A percentile compares a stretch with the other conserved stretches of the same genome.
Evolutionary conservation across 1,284 basidiomycete species (phyloP).

Genomic region (Irpex lacteus): DNA sequence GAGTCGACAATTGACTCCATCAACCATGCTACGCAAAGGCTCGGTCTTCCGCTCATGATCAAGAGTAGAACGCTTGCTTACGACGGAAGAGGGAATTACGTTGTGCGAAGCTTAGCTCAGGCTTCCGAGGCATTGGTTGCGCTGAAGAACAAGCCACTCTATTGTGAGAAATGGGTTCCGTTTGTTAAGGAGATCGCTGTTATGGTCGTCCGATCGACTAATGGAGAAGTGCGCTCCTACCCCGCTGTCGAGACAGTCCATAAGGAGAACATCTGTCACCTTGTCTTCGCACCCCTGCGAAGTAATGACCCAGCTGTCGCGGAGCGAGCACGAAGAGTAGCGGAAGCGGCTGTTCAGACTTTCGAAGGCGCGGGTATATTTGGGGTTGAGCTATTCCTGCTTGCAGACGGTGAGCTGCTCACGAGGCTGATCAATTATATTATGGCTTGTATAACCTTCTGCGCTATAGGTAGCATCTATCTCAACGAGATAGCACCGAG

Average conservation of each 20-base stretch:
- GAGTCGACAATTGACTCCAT: conserved; percentile 59
- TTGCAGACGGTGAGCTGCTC: conserved; percentile 71
- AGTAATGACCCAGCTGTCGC: conserved; percentile 58
- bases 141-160: conserved; percentile 70
- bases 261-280: conserved; percentile 91
- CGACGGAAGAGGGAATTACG: conserved; percentile 94
- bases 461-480: conserved; percentile 62
- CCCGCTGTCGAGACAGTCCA: conserved; percentile 96
- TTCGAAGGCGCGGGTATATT: conserved; percentile 93
- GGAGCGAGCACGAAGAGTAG: conserved; percentile 66
- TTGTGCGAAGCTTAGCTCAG: conserved; percentile 58
- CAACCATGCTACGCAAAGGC: conserved; percentile 43
- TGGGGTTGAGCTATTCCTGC: conserved; percentile 97
- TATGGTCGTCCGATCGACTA: conserved; percentile 88
- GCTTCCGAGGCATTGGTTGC: conserved; percentile 63
- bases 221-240: conserved; percentile 81
- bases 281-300: conserved; percentile 86
- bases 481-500: conserved; percentile 99
- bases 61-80: conserved; percentile 95
- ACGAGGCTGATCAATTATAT: not conserved
- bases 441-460: conserved; percentile 7
- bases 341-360: conserved; percentile 80
- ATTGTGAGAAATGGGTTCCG: conserved; percentile 93
- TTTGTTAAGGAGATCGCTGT: conserved; percentile 93
- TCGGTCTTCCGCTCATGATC: conserved; percentile 94